These are phyloP conservation scores for Neurospora sp. DNA, from an alignment of 495 filamentous ascomycete species.

Conservation along the genomic window DNA sequence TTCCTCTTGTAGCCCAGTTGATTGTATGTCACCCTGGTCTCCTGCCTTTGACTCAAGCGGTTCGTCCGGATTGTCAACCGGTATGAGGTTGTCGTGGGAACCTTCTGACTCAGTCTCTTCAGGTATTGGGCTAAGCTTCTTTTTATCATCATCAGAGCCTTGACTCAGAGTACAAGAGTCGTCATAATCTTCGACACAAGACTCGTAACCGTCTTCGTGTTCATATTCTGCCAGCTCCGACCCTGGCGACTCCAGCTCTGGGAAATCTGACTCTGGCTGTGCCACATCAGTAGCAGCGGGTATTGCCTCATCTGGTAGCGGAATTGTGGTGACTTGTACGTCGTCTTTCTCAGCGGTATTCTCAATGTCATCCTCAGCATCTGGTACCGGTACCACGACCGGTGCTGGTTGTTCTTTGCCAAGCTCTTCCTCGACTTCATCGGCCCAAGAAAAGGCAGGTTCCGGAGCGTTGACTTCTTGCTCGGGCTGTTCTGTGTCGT, in stretches of 20 bases:
- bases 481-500: neutral
- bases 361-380: neutral
- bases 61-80: neutral
- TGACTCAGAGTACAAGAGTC: neutral
- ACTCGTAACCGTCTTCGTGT: neutral
- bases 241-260: neutral
- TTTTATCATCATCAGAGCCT: neutral
- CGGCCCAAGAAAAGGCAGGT: neutral
- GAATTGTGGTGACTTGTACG: neutral
- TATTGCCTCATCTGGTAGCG: neutral
- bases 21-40: neutral
- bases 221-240: neutral
- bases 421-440: neutral
- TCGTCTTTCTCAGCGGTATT: neutral
- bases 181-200: neutral
- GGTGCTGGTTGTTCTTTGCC: neutral
- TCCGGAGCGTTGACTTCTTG: neutral
- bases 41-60: neutral
- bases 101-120: neutral
- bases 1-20: neutral
- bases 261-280: neutral
- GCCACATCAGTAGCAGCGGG: neutral
- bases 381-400: neutral
- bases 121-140: neutral
- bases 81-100: neutral